Base-by-base conservation (phyloP, 2,329 filamentous ascomycete genomes). In the Ophiostoma montium region DNA sequence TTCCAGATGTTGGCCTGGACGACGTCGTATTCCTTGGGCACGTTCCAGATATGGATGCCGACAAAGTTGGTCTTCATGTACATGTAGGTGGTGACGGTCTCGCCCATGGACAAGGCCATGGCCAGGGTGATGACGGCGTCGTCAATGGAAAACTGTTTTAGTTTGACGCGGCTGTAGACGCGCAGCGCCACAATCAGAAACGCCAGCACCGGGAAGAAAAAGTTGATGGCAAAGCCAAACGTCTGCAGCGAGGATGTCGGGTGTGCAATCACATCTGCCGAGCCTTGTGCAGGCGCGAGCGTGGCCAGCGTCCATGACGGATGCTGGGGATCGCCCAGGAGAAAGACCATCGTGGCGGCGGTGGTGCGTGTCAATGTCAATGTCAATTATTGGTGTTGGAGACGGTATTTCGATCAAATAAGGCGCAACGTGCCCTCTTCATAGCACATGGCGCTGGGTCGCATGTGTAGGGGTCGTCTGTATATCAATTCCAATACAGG, bases 131-230 rank as follows among this genome's bases (percentile, higher is more conserved):
- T 50, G 30, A 52, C 32, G 7, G 41, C 23, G 21, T 56, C 55
- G 47, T 56, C 55, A 4, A 49, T 31, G 18, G 50, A 53, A 23
- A 53, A 46, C 48, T 50, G 48, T 45, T 58, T 60, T 13, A 57
- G 56, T n/a, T 41, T 49, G 7, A 57, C 12, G 13, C 59, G 55
- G 38, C 55, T 57, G 50, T 57, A 58, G 18, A 56, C 44, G 31
- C 60, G 52, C 46, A 61, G 49, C 8, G 39, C 38, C 32, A 58
- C 52, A 13, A 57, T 45, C 21, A 59, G 39, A 16, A 58, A 31
- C 7, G 59, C 57, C 13, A 62, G 53, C 3, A 49, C 42, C 9
- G 60, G 59, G 13, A 59, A 56, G 47, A 62, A 51, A 41, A 62
- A 50, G 41, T 54, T 57, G 38, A 62, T 55, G 45, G 53, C 53